Base-by-base conservation (phyloP, 345 rosid species). In the Ceriops zippeliana region DNA sequence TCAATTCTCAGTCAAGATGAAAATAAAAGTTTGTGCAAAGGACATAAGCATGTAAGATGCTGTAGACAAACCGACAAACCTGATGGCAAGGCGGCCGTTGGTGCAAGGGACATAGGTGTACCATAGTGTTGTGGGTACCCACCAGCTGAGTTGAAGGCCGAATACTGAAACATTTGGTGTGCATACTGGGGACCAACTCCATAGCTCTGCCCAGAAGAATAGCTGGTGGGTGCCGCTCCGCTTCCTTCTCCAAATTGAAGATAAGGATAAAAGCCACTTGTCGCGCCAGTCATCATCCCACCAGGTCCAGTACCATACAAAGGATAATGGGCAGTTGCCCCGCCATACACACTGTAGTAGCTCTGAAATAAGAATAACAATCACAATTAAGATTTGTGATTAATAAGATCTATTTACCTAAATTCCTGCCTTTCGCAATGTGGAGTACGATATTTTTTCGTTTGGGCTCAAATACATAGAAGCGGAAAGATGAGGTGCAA, bases 321-420 rank as follows among this genome's bases (percentile, higher is more conserved):
- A 6, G 92, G 89, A 63, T 84, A 90, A 72, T 93, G 97, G 20
- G 86, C 83, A 32, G 87, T 66, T 69, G 87, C 85, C 38, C 97
- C 97, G 65, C 93, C 93, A 70, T 93, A 93, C 27, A 88, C 81
- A 64, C 75, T 81, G 68, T 93, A 93, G 82, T 88, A 93, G 88
- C 88, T 87, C 98, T 93, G 87, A 10, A 61, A 27, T 30, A 27
- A 21, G 30, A 11, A 21, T 8, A 16, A 27, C 2, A 58, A 65
- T 6, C 27, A 27, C 52, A 61, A 24, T n/a, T n/a, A 21, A 56
- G 38, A 26, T 2, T 15, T 22, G 27, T 54, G 10, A 38, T 1
- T 38, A 10, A 16, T 9, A 10, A 16, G 47, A 38, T 15, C 47
- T 38, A 11, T 16, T 38, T 38, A 38, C 15, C 47, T 11, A 38